A percentile compares a stretch with the other conserved stretches of the same genome.
Evolutionary conservation across 202 grass and related monocot genomes (phyloP).

Genomic region (Brachypodium distachyon): DNA sequence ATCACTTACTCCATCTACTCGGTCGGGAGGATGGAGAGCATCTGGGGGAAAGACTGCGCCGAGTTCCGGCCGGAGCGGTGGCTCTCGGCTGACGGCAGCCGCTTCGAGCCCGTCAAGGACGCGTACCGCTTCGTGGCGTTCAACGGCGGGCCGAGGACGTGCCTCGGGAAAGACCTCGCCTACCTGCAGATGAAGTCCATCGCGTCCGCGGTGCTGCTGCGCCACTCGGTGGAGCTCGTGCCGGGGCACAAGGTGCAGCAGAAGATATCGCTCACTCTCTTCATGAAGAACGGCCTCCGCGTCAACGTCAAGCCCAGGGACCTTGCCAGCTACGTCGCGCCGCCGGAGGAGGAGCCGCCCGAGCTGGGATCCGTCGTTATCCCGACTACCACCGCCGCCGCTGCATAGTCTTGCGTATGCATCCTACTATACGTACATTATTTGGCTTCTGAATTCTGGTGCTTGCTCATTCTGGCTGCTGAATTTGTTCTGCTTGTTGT

Average conservation of each 20-base stretch:
- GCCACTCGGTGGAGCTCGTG: constrained; percentile 63
- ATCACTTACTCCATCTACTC: constrained; percentile 99
- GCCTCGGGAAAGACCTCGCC: constrained; percentile 91
- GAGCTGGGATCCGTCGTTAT: constrained; percentile 11
- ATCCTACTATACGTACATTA: neutral
- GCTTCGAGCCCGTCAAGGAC: constrained; percentile 69
- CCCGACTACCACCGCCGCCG: constrained; percentile 44
- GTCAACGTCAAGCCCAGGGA: constrained; percentile 62
- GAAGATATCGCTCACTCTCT: constrained; percentile 96
- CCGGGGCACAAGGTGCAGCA: constrained; percentile 89
- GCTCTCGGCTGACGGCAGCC: constrained; percentile 55
- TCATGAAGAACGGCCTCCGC: constrained; percentile 90
- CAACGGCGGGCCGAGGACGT: constrained; percentile 86
- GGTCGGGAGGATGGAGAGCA: constrained; percentile 72
- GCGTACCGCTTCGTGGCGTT: constrained; percentile 86
- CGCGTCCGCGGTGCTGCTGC: constrained; percentile 81
- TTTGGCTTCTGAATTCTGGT: neutral
- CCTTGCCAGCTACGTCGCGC: constrained; percentile 24
- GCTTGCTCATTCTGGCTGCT: neutral
- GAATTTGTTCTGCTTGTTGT: neutral
- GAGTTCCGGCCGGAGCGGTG: constrained; percentile 87
- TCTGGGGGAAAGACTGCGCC: constrained; percentile 85
- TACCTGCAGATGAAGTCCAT: constrained; percentile 98
- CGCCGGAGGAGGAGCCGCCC: neutral
- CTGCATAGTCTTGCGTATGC: constrained; percentile 22